phyloP scores from a whole-genome alignment of 345 rosid genomes.

The Brassica rapa region DNA sequence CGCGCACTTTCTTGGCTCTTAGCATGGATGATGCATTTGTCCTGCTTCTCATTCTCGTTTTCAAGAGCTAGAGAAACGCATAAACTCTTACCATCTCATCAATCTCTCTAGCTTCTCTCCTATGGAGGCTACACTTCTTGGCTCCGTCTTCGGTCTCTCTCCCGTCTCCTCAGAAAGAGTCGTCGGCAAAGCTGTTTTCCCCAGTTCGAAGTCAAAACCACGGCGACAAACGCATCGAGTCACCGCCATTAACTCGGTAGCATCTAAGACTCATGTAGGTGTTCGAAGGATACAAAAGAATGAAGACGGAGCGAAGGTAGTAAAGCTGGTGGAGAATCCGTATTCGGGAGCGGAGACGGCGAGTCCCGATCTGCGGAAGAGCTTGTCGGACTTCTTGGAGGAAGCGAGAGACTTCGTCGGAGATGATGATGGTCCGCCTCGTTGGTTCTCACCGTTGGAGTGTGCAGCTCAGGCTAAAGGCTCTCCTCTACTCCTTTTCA shows the following conservation, averaged over 20 bases:
- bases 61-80: neutral
- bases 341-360: conserved; percentile 27
- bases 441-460: conserved; percentile 71
- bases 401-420: conserved; percentile 30
- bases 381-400: conserved; percentile 45
- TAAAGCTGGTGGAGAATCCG: conserved; percentile 35
- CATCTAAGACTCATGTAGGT: neutral
- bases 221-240: neutral
- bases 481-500: conserved; percentile 58
- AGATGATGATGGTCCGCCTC: conserved; percentile 58
- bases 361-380: conserved; percentile 35
- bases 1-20: conserved; percentile 20
- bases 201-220: neutral
- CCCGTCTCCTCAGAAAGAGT: neutral
- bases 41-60: neutral
- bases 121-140: conserved; percentile 18
- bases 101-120: neutral
- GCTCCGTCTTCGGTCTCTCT: neutral
- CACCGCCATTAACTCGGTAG: conserved; percentile 5
- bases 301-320: neutral
- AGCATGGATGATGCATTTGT: neutral
- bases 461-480: conserved; percentile 32
- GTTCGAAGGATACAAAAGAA: neutral
- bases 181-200: neutral
- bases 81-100: neutral